A percentile compares a stretch with the other conserved stretches of the same genome.
Evolutionary conservation across 345 rosid genomes (phyloP).

Genomic region (Ceriops zippeliana): DNA sequence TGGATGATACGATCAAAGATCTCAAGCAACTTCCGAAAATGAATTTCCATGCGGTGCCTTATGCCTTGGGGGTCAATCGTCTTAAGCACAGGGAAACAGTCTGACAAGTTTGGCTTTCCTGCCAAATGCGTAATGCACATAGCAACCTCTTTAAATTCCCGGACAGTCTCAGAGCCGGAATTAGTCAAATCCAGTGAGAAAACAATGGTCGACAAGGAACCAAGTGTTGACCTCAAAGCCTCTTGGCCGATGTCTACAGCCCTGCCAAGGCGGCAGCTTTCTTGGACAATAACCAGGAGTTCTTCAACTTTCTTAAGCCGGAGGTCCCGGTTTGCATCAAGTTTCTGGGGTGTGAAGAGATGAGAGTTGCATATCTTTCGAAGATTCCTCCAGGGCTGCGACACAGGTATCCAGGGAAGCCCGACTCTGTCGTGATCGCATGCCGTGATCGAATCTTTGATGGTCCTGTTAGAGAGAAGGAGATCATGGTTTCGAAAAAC

Average conservation of each 20-base stretch:
- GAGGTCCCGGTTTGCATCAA: constrained; percentile 22
- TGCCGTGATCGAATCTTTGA: constrained; percentile 10
- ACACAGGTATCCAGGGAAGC: constrained; percentile 14
- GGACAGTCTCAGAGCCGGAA: constrained; percentile 4
- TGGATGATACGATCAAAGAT: constrained; percentile 27
- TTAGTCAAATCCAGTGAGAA: constrained; percentile 29
- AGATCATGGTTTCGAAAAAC: constrained; percentile 31
- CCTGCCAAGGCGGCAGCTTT: constrained; percentile 11
- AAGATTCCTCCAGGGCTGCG: constrained; percentile 24
- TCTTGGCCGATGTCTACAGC: constrained; percentile 29
- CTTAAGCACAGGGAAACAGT: constrained; percentile 32
- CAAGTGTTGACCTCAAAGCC: constrained; percentile 24
- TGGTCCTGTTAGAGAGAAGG: constrained; percentile 18
- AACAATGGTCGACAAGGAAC: constrained; percentile 22
- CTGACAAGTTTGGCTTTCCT: constrained; percentile 39
- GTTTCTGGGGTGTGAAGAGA: constrained; percentile 25
- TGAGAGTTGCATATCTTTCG: constrained; percentile 28
- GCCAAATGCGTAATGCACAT: constrained; percentile 21
- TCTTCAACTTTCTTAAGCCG: constrained; percentile 23
- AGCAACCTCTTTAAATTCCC: constrained; percentile 24
- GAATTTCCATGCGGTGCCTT: constrained; percentile 13
- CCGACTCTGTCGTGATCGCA: constrained; percentile 5
- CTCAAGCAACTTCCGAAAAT: constrained; percentile 23
- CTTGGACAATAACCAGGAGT: constrained; percentile 16
- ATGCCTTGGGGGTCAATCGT: constrained; percentile 30